phyloP scores from a whole-genome alignment of 2,329 filamentous ascomycete species.

The Plenodomus biglobosus region DNA sequence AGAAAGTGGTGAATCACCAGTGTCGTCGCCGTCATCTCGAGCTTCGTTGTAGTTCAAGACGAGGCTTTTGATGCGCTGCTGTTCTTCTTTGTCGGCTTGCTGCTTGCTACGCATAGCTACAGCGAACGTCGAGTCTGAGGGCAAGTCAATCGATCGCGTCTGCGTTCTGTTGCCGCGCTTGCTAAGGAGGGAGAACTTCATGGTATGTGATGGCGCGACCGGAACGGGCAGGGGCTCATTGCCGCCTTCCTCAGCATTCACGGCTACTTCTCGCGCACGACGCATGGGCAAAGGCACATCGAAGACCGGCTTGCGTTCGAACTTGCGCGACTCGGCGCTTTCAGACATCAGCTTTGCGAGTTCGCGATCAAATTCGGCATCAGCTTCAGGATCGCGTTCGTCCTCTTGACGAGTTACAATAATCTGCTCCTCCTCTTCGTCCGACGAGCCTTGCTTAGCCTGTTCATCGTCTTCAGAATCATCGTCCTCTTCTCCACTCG shows the following conservation, averaged over 20 bases:
- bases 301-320: constrained; percentile 90
- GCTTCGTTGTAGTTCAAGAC: constrained; percentile 91
- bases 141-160: constrained; percentile 87
- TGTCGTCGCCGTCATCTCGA: constrained; percentile 71
- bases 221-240: constrained; percentile 43
- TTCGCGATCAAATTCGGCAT: constrained; percentile 96
- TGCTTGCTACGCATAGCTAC: constrained; percentile 96
- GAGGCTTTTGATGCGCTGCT: constrained; percentile 96
- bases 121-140: constrained; percentile 89
- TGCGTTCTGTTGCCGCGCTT: constrained; percentile 96
- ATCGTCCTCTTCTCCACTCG: constrained; percentile 58
- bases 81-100: constrained; percentile 91
- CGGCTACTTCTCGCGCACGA: constrained; percentile 60
- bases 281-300: constrained; percentile 97
- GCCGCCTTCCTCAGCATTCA: constrained; percentile 45
- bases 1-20: constrained; percentile 63
- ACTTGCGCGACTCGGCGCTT: constrained; percentile 91
- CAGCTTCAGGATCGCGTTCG: constrained; percentile 85
- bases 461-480: constrained; percentile 51
- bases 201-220: constrained; percentile 58
- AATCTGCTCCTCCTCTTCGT: constrained; percentile 82
- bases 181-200: constrained; percentile 95
- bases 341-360: constrained; percentile 99
- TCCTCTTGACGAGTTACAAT: constrained; percentile 90
- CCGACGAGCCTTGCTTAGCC: constrained; percentile 58